Evolutionary conservation across 148 eudicot genomes (phyloP), one percentile per base, ranked within the genome.

Genomic region (Mesembryanthemum crystallinum): DNA sequence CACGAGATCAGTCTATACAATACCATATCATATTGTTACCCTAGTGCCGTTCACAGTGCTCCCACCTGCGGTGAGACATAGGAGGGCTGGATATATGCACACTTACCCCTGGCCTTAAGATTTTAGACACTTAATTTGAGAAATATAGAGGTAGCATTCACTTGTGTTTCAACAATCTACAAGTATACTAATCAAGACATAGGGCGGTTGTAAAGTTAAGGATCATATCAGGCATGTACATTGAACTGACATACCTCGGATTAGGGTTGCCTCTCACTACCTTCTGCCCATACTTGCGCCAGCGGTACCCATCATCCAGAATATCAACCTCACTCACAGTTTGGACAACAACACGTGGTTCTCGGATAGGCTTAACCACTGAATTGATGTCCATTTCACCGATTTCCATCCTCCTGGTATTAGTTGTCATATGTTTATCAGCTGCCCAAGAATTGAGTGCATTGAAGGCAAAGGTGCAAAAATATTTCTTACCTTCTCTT

Each of bases 231-330:
- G 61, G 61, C 27, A 57, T 57, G 71, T 35, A 35, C 32, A 57
- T 18, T 9, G 47, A 30, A 62, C 63, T 71, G 69, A 81, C 73
- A 77, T 83, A 93, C 98, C 98, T 87, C 58, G 98, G 98, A 85
- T 93, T 93, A 58, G 98, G 98, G 86, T 93, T 93, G 73, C 98
- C 96, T 71, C 98, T 89, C 83, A 93, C 98, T 65, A 93, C 98
- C 82, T 93, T 93, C 88, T 93, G 98, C 68, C 98, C 98, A 87
- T 93, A 93, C 82, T 93, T 93, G 80, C 98, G 94, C 98, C 98
- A 93, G 67, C 96, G 88, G 76, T 93, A 93, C 68, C 98, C 98
- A 86, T 93, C 98, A 82, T 93, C 98, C 80, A 93, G 86, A 82
- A 93, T 89, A 85, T 93, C 98, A 82, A 93, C 98, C 81, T 93